Evolutionary conservation across 2,329 filamentous ascomycete species (phyloP).

Genomic region (Talaromyces sp.): DNA sequence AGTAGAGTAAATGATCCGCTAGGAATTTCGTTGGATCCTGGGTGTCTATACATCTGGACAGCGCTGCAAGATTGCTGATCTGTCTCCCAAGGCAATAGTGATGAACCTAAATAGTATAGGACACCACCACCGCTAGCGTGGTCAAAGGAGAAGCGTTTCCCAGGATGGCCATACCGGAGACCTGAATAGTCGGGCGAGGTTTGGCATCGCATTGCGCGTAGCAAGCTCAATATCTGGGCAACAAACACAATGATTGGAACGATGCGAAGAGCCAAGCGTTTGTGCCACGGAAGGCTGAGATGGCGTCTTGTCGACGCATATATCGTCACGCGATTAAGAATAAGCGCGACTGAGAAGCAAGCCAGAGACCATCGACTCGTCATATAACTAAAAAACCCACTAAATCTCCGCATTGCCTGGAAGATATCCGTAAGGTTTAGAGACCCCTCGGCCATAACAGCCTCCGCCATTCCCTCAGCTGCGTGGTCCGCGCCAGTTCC

Average conservation of each 20-base stretch:
- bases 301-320: constrained; percentile 84
- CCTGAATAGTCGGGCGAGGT: constrained; percentile 69
- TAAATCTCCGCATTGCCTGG: constrained; percentile 62
- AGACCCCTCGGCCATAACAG: constrained; percentile 29
- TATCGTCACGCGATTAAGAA: constrained; percentile 88
- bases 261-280: constrained; percentile 65
- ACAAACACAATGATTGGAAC: constrained; percentile 67
- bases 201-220: constrained; percentile 89
- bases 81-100: constrained; percentile 66
- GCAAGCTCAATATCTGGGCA: constrained; percentile 63
- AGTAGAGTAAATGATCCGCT: constrained; percentile 70
- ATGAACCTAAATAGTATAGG: constrained; percentile 68
- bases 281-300: constrained; percentile 68
- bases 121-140: constrained; percentile 66
- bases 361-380: constrained; percentile 89
- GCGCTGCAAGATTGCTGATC: constrained; percentile 72
- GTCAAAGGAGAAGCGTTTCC: constrained; percentile 62
- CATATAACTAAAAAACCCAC: constrained; percentile 83
- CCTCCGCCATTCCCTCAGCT: constrained; percentile 29
- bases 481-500: constrained; percentile 31
- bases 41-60: constrained; percentile 63
- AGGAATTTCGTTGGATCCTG: constrained; percentile 52
- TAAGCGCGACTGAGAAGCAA: constrained; percentile 79
- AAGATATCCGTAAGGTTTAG: constrained; percentile 42
- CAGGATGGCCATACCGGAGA: constrained; percentile 65